Percentiles rank a stretch among this genome's conserved stretches.
Evolutionary conservation across 2,329 filamentous ascomycete species (phyloP).

Genomic region (Davidsoniella australis): DNA sequence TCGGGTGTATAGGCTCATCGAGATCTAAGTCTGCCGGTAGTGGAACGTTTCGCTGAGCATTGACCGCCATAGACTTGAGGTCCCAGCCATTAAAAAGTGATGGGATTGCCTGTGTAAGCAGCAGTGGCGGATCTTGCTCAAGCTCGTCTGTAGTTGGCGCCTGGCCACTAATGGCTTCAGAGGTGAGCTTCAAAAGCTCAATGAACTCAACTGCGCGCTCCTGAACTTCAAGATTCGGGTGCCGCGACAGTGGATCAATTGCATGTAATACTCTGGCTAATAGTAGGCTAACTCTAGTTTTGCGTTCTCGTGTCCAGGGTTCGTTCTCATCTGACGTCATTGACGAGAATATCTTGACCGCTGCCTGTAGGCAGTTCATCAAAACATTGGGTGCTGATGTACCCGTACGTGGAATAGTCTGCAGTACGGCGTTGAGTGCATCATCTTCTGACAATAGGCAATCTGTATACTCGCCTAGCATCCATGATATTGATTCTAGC

Average conservation of each 20-base stretch:
- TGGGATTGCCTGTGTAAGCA: constrained; percentile 82
- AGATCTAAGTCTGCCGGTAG: constrained; percentile 60
- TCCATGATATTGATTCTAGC: constrained; percentile 63
- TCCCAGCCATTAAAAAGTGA: constrained; percentile 74
- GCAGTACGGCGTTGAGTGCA: constrained; percentile 56
- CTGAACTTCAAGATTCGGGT: constrained; percentile 85
- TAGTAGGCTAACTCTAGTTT: constrained; percentile 57
- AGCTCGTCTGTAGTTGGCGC: constrained; percentile 34
- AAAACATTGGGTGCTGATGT: constrained; percentile 41
- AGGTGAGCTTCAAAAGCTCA: constrained; percentile 72
- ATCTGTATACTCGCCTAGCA: constrained; percentile 75
- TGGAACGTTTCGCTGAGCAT: constrained; percentile 75
- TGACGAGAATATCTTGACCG: constrained; percentile 67
- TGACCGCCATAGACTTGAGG: constrained; percentile 72
- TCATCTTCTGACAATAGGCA: constrained; percentile 53
- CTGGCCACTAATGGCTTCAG: constrained; percentile 60
- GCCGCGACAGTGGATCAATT: constrained; percentile 59
- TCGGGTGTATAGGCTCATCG: constrained; percentile 63
- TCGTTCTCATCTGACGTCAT: constrained; percentile 48
- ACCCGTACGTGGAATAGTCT: constrained; percentile 40
- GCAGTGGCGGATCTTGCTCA: constrained; percentile 54
- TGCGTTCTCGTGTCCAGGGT: constrained; percentile 56
- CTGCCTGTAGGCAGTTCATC: constrained; percentile 66
- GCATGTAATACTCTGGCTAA: constrained; percentile 70
- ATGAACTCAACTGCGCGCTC: constrained; percentile 85